Percentiles rank a stretch among this genome's conserved stretches.
Conservation (phyloP, 2,329 filamentous ascomycete genomes). For the Alternaria atra region DNA sequence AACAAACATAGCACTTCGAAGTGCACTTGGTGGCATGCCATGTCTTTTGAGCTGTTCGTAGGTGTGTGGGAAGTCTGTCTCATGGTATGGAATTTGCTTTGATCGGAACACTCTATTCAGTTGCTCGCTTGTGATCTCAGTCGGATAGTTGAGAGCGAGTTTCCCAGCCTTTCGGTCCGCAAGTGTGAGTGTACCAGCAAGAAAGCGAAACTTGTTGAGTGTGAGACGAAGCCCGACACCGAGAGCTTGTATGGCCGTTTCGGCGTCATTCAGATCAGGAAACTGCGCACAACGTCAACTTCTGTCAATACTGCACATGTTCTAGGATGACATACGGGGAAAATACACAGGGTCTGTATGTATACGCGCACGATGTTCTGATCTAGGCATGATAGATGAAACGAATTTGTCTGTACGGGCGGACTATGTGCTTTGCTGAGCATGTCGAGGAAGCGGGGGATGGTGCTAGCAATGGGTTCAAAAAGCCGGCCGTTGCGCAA, state of each 20-base stretch:
- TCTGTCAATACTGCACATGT: neutral
- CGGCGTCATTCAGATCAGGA: conserved; percentile 35
- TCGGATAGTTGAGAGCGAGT: conserved; percentile 39
- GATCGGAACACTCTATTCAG: conserved; percentile 29
- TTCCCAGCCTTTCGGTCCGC: conserved; percentile 33
- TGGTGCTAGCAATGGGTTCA: conserved; percentile 26
- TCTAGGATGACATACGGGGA: conserved; percentile 31
- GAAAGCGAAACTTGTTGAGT: conserved; percentile 39
- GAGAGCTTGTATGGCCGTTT: conserved; percentile 39
- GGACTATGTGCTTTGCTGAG: conserved; percentile 36
- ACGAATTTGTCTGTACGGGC: conserved; percentile 27
- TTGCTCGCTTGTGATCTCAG: conserved; percentile 26
- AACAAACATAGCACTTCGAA: conserved; percentile 40
- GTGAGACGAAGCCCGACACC: conserved; percentile 34
- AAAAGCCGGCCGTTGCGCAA: conserved; percentile 28
- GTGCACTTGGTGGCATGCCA: conserved; percentile 47
- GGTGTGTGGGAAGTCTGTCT: conserved; percentile 30
- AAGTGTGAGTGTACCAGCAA: conserved; percentile 43
- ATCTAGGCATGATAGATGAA: conserved; percentile 43
- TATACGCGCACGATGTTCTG: conserved; percentile 46
- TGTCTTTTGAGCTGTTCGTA: conserved; percentile 42
- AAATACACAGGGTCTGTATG: conserved; percentile 42
- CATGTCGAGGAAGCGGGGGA: conserved; percentile 31
- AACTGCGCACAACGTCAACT: conserved; percentile 28
- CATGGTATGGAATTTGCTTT: conserved; percentile 30